Percentiles rank a stretch among this genome's conserved stretches.
Conservation (phyloP, 148 eudicot genomes). For the Oxyria digyna region DNA sequence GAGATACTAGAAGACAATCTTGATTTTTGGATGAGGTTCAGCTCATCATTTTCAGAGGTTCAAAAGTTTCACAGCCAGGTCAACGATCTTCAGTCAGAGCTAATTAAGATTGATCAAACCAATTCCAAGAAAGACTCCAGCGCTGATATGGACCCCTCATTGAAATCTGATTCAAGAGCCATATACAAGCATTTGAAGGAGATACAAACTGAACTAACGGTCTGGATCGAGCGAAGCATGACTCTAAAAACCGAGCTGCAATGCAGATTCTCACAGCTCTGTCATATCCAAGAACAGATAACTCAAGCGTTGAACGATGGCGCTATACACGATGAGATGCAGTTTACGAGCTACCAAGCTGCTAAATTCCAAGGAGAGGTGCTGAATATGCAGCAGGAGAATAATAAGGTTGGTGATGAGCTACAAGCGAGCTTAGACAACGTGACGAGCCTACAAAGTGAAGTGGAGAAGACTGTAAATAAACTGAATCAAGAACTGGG, state of each 20-base stretch:
- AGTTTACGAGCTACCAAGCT: conserved; percentile 70
- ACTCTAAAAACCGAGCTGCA: conserved; percentile 55
- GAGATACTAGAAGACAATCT: conserved; percentile 69
- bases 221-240: conserved; percentile 62
- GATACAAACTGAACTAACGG: conserved; percentile 49
- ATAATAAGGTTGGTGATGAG: conserved; percentile 69
- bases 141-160: too few relatives aligned
- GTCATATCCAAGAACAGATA: conserved; percentile 59
- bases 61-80: conserved; percentile 58
- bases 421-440: conserved; percentile 68
- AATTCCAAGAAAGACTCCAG: too few relatives aligned
- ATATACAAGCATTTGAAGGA: conserved; percentile 69
- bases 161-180: conserved; percentile 46
- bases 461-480: conserved; percentile 43
- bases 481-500: conserved; percentile 47
- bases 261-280: conserved; percentile 40
- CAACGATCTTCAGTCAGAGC: conserved; percentile 44
- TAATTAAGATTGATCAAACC: conserved; percentile 33
- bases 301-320: conserved; percentile 42
- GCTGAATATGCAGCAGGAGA: conserved; percentile 90
- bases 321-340: conserved; percentile 59
- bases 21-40: conserved; percentile 83
- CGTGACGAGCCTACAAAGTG: conserved; percentile 38
- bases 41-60: conserved; percentile 57
- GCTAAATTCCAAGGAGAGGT: conserved; percentile 88